Evolutionary conservation across 495 filamentous ascomycete species (phyloP), one percentile per base, ranked within the genome.

Genomic region (Ramalina intermedia): DNA sequence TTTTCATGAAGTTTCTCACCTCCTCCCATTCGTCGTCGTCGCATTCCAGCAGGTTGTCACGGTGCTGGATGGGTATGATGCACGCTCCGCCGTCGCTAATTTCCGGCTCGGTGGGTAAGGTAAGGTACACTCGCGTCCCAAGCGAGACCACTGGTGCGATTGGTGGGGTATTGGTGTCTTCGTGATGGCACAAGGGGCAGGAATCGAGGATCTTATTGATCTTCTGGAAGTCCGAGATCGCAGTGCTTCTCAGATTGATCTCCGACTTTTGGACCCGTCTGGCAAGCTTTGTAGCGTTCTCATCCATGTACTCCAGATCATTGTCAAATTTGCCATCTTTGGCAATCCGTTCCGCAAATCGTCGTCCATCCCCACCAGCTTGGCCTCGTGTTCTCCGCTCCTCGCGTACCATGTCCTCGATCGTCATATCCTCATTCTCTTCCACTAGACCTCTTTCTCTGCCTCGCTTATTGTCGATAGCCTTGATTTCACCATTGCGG

Each of bases 11-110:
- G 64, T 98, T 98, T 40, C 89, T 82, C 37, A 98, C 85, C 61
- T 98, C 91, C 57, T 98, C 91, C 91, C 93, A 98, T 63, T 98
- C 91, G 58, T 96, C 93, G 60, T 96, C 93, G 60, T 96, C 93
- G 60, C 93, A 96, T 65, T 96, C 91, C 20, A 98, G 71, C 12
- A 96, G 77, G 61, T 96, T 98, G 27, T 74, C 78, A 39, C 81
- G 81, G 62, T 98, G 91, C 61, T 85, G 81, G 43, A 93, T 84
- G 20, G 91, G 91, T 9, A 90, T 82, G 55, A 96, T 94, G 33
- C 86, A 76, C 11, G 88, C 85, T 33, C 87, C 82, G 26, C 87
- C 84, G 35, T 82, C 75, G 45, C 73, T 85, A 49, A 98, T 70
- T 55, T 98, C 93, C 1, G 91, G 91, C 55, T 87, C 76, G 0